Percentiles rank a stretch among this genome's conserved stretches.
Evolutionary conservation across 495 filamentous ascomycete genomes (phyloP).

Genomic region (Chlorociboria aeruginascens): DNA sequence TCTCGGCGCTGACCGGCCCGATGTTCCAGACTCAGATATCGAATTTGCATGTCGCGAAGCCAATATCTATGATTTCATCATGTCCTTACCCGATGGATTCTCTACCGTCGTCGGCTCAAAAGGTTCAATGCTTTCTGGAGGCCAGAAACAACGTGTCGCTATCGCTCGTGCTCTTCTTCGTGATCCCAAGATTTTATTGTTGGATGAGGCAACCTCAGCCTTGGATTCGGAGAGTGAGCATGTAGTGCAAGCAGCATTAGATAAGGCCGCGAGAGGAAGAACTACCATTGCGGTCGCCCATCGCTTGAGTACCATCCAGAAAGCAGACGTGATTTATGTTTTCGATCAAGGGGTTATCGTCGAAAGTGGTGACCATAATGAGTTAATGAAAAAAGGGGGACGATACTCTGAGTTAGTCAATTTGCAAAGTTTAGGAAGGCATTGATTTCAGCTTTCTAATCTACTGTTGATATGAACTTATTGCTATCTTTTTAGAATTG

Average conservation of each 20-base stretch:
- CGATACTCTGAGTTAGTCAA: conserved; percentile 69
- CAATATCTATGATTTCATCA: conserved; percentile 88
- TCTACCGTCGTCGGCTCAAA: conserved; percentile 65
- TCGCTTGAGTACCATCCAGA: conserved; percentile 67
- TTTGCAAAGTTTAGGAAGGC: conserved; percentile 64
- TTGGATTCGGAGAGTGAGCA: conserved; percentile 75
- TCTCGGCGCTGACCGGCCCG: conserved; percentile 49
- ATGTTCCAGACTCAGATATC: conserved; percentile 56
- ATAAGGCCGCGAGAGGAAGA: conserved; percentile 58
- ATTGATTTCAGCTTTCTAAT: background rate
- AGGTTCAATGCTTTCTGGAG: conserved; percentile 67
- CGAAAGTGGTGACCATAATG: conserved; percentile 59
- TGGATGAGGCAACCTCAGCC: conserved; percentile 76
- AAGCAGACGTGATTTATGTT: conserved; percentile 75
- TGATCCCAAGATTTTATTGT: conserved; percentile 61
- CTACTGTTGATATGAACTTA: too few relatives aligned
- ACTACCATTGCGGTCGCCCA: conserved; percentile 76
- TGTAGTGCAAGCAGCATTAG: conserved; percentile 70
- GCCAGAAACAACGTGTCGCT: conserved; percentile 75
- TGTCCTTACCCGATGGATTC: conserved; percentile 63
- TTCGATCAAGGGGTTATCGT: conserved; percentile 66
- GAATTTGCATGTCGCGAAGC: conserved; percentile 72
- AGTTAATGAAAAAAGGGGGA: conserved; percentile 52
- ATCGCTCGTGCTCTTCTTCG: conserved; percentile 71
- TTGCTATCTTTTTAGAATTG: too few relatives aligned